phyloP scores from a whole-genome alignment of 768 basidiomycete genomes.

The Ramaria sp. region DNA sequence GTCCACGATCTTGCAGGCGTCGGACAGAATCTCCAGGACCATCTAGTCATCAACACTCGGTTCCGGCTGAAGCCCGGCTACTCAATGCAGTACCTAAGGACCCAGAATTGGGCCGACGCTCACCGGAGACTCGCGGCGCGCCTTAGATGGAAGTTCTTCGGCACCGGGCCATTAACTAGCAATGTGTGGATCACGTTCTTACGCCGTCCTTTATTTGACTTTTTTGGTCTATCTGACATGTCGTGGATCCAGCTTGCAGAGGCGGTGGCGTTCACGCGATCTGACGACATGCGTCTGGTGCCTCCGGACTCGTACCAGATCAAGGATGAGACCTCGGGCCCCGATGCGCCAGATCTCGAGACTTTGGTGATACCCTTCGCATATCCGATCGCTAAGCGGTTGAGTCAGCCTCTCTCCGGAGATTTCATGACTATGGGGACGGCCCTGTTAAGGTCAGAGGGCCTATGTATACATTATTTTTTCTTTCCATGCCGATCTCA shows the following conservation, averaged over 20 bases:
- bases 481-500: too few relatives aligned
- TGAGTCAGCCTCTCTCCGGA: not conserved
- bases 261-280: slow-evolving; percentile 41
- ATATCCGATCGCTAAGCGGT: not conserved
- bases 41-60: slow-evolving; percentile 41
- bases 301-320: slow-evolving; percentile 15
- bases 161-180: not conserved
- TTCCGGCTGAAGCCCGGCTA: slow-evolving; percentile 39
- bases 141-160: not conserved
- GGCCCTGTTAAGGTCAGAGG: slow-evolving; percentile 8
- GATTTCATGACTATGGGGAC: not conserved
- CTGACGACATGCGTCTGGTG: slow-evolving; percentile 36
- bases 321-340: slow-evolving; percentile 23
- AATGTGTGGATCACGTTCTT: not conserved
- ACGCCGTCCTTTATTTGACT: not conserved
- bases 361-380: slow-evolving; percentile 9
- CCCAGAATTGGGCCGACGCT: slow-evolving; percentile 1
- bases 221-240: slow-evolving; percentile 11
- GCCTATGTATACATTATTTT: too few relatives aligned
- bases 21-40: slow-evolving; percentile 67
- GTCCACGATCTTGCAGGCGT: slow-evolving; percentile 64
- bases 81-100: slow-evolving; percentile 28
- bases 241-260: slow-evolving; percentile 29
- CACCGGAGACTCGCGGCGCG: slow-evolving; percentile 12
- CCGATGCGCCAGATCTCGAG: slow-evolving; percentile 25